Base-by-base conservation (phyloP, 148 eudicot species). In the Persicaria tinctoria region DNA sequence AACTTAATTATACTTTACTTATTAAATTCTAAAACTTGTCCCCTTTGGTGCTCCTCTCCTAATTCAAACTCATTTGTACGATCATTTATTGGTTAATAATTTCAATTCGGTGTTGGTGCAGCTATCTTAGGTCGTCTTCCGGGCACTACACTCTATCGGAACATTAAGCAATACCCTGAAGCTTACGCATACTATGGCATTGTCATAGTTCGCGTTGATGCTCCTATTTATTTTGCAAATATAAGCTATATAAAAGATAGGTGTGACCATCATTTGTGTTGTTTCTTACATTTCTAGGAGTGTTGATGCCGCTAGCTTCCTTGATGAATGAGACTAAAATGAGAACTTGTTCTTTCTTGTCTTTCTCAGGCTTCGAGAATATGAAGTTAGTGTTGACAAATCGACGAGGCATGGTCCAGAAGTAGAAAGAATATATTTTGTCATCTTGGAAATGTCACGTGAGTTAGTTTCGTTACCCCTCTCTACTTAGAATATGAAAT, bases 41-140 rank as follows among this genome's bases (percentile, higher is more conserved):
- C 17, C 1, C 5, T 53, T 53, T 4, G 17, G 17, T 53, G n/a
- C 13, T 53, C 56, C 5, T 53, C 17, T 12, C 16, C n/a, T 23
- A 23, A 23, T 51, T 51, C 55, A 51, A 51, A 4, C 56, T 53
- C 56, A 53, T 3, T n/a, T 5, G 17, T 3, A 32, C 41, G 41
- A 32, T 1, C n/a, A 53, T 53, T 53, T 14, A 1, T 53, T 0
- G 16, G 13, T 53, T 14, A 53, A 14, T 3, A 57, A 0, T 18
- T 55, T 14, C 7, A 20, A 5, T 3, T 56, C 18, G 8, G 23
- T 56, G n/a, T 27, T 68, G 10, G 60, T 83, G 81, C 97, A 96
- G 99, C 97, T 82, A 86, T 86, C 76, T 80, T 96, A 85, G 99
- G 99, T 23, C 97, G 99, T 56, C 96, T 96, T 76, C 99, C 99